A percentile compares a stretch with the other conserved stretches of the same genome.
Conservation (phyloP, 2,329 filamentous ascomycete species). For the Sclerotinia nivalis region DNA sequence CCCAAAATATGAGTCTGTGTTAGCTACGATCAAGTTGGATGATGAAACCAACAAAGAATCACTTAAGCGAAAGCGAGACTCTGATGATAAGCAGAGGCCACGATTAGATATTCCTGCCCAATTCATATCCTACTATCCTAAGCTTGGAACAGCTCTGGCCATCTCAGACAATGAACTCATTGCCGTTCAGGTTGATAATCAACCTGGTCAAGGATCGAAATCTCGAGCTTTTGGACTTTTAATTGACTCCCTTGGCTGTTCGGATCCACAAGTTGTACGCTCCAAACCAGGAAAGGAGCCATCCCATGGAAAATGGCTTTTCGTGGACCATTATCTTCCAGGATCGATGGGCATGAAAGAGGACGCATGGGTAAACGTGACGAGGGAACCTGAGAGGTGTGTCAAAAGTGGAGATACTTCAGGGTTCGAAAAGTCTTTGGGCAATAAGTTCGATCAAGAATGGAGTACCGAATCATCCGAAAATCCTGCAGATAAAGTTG, state of each 20-base stretch:
- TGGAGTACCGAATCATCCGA: constrained; percentile 26
- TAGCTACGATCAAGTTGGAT: constrained; percentile 46
- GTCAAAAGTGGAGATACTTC: constrained; percentile 42
- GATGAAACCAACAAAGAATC: constrained; percentile 25
- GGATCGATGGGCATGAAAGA: constrained; percentile 30
- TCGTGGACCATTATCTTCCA: constrained; percentile 36
- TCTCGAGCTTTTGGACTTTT: constrained; percentile 62
- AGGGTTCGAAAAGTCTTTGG: constrained; percentile 47
- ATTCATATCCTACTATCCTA: constrained; percentile 63
- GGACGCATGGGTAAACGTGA: constrained; percentile 28
- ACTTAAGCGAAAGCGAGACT: constrained; percentile 35
- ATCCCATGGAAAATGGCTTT: constrained; percentile 25
- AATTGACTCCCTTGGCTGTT: constrained; percentile 73
- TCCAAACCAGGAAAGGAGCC: constrained; percentile 26
- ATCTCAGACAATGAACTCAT: constrained; percentile 64
- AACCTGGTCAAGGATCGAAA: constrained; percentile 56
- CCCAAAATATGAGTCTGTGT: constrained; percentile 60
- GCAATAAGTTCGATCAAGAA: constrained; percentile 40
- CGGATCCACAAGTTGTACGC: constrained; percentile 46
- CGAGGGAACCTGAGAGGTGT: constrained; percentile 41
- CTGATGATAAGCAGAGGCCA: constrained; percentile 24
- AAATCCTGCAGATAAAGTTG: constrained; percentile 31
- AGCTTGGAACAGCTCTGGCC: constrained; percentile 65
- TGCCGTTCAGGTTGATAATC: constrained; percentile 68
- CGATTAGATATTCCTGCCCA: constrained; percentile 18